Evolutionary conservation across 1,139 yeast genomes (phyloP).

Genomic region (Yarrowia galli): DNA sequence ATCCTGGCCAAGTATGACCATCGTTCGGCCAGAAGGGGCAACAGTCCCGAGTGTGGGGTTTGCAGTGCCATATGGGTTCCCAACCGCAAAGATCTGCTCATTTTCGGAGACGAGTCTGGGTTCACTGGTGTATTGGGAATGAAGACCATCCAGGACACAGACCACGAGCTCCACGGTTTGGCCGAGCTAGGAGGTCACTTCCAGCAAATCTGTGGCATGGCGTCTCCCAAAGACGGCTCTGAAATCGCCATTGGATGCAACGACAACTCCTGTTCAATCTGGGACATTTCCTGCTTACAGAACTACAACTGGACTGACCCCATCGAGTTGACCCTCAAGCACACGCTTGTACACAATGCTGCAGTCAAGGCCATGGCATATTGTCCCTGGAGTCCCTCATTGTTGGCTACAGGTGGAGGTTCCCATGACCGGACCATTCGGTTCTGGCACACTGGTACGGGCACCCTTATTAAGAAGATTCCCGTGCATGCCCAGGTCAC

Average conservation of each 20-base stretch:
- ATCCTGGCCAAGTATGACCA: slow-evolving; percentile 48
- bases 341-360: slow-evolving; percentile 49
- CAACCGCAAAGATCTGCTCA: slow-evolving; percentile 53
- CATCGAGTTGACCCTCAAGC: slow-evolving; percentile 42
- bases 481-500: slow-evolving; percentile 79
- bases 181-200: slow-evolving; percentile 43
- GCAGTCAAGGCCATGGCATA: slow-evolving; percentile 70
- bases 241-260: slow-evolving; percentile 51
- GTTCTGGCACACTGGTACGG: slow-evolving; percentile 85
- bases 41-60: slow-evolving; percentile 52
- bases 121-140: slow-evolving; percentile 56
- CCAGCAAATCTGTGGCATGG: slow-evolving; percentile 49
- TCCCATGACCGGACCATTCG: slow-evolving; percentile 82
- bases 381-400: slow-evolving; percentile 70
- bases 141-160: neutral
- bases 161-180: slow-evolving; percentile 31
- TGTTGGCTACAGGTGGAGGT: slow-evolving; percentile 87
- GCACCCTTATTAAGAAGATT: slow-evolving; percentile 65
- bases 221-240: slow-evolving; percentile 44
- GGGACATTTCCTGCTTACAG: slow-evolving; percentile 45
- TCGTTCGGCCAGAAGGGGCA: slow-evolving; percentile 40
- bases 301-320: slow-evolving; percentile 10
- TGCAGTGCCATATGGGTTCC: slow-evolving; percentile 72
- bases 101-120: slow-evolving; percentile 77
- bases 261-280: slow-evolving; percentile 49